Conservation (phyloP, 2,329 filamentous ascomycete species). For the Pseudogymnoascus sp. region DNA sequence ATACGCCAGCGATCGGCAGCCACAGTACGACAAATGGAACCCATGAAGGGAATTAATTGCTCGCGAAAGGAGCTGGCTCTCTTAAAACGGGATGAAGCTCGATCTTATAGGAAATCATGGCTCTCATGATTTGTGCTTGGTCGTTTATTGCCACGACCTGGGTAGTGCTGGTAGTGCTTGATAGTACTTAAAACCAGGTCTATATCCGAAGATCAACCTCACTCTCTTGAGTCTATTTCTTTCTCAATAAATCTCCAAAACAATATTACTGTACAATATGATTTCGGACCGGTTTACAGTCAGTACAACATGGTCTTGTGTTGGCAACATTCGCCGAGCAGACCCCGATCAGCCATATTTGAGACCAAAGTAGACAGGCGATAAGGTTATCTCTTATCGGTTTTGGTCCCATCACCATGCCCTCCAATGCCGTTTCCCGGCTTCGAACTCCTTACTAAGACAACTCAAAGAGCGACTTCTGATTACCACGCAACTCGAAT, state of each 20-base stretch:
- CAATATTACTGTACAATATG: neutral
- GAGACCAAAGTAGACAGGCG: neutral
- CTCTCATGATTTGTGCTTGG: neutral
- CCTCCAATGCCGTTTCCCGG: neutral
- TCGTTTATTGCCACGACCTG: neutral
- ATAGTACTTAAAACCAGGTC: neutral
- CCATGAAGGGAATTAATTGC: neutral
- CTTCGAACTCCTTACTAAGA: conserved; percentile 1
- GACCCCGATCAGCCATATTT: neutral
- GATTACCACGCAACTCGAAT: conserved; percentile 5
- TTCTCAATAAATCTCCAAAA: neutral
- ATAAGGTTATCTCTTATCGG: neutral
- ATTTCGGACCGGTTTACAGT: neutral
- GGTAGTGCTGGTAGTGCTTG: neutral
- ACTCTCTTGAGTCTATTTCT: neutral
- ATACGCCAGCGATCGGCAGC: neutral
- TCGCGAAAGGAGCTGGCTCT: neutral
- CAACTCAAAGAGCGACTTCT: neutral
- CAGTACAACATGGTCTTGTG: neutral
- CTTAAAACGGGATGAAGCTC: neutral
- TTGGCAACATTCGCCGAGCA: neutral
- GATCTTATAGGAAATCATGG: neutral
- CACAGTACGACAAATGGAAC: neutral
- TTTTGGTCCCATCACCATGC: neutral
- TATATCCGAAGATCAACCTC: neutral